Evolutionary conservation across 768 basidiomycete species (phyloP), one percentile per base, ranked within the genome.

Genomic region (Trametopsis cervina): DNA sequence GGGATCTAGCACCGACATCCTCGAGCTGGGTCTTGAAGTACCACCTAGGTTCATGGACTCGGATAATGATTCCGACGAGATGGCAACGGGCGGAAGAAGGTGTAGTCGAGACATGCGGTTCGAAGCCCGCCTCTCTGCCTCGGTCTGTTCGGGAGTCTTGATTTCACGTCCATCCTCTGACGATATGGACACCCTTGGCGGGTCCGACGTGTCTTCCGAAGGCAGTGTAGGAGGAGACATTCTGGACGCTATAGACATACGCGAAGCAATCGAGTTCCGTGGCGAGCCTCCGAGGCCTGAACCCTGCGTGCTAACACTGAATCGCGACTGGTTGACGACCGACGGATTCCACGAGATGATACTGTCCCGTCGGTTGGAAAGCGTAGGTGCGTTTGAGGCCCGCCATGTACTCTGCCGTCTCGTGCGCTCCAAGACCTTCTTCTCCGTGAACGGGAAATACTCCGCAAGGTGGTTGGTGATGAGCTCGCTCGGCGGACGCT

Each of bases 401-500:
- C 80, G 69, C 75, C 94, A 78, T 77, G 96, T 89, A 60, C 89
- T 93, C 61, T 96, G 82, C 43, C 96, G 72, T 9, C 88, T 86
- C 5, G 90, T 91, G 43, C 92, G 83, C 63, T 87, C 79, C 35
- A 99, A 71, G 29, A 89, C 86, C 68, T 86, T 93, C 69, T 86
- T 90, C 72, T 96, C 92, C 3, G 91, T 83, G 54, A 78, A 77
- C 1, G 96, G 96, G 80, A 99, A 99, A 72, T 87, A 99, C 52
- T 96, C 94, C 17, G 86, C 82, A 43, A 98, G 67, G 61, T 98
- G 94, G 5, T 75, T 95, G 21, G 94, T 89, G 70, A 98, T 98
- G 53, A 98, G 81, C 65, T 98, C 96, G 67, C 88, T 91, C 0
- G 96, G 94, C 0, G 96, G 96, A 35, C 96, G 87, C 60, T 97